Base-by-base conservation (phyloP, 805 yeast genomes). In the Teunomyces kruisii region DNA sequence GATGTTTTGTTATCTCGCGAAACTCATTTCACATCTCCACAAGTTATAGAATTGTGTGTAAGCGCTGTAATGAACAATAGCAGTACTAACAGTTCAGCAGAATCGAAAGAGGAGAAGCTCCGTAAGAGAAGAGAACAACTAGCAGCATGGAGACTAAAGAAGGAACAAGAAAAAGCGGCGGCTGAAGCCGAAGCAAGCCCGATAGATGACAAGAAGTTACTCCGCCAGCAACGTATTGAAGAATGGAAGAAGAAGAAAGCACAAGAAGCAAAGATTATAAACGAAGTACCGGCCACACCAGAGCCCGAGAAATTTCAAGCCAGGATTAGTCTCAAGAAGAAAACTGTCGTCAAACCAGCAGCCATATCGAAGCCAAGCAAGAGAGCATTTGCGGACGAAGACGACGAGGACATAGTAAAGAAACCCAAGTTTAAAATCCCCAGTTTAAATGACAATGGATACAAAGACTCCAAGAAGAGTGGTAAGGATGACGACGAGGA, bases 141-240 rank as follows among this genome's bases (percentile, higher is more conserved):
- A 40, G 79, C 79, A 5, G 75, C 75, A 37, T 84, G 88, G 88
- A 81, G 79, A 54, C 68, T 66, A 52, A 79, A 79, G 61, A 80
- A 79, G 56, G 71, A 70, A 32, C 66, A 67, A 42, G 58, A 58
- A 29, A 29, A 45, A 56, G 58, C 29, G 43, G 27, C 17, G 15
- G 19, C 43, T 26, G 28, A 43, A 22, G 32, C 30, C 19, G 30
- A 31, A 40, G 22, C 39, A 4, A 19, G 22, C 4, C 44, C 36
- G 10, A 32, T 22, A 3, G 57, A 48, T 9, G 56, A 54, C 9
- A 50, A 51, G 39, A 56, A 54, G 45, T 39, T 46, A 13, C 65
- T 62, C 32, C 64, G 75, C 36, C 68, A 66, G 36, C 59, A 62
- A 48, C 68, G 75, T 46, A 56, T 79, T 0, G 78, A 75, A 45